Conservation (phyloP, 2,329 filamentous ascomycete species). For the Pseudogymnoascus sp. region DNA sequence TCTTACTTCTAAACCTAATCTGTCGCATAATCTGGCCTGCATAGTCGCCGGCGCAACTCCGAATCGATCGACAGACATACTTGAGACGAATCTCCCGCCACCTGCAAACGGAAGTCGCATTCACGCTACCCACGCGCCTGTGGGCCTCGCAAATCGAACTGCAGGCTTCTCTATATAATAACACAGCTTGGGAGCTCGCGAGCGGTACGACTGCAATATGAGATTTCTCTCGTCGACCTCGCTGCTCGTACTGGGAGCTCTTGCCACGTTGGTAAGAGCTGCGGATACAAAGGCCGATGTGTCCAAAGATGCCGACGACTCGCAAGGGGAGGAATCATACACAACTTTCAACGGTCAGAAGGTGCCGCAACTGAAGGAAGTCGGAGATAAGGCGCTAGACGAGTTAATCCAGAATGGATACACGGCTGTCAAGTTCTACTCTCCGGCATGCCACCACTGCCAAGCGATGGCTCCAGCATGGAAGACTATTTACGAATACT, state of each 20-base stretch:
- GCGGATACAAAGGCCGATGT: neutral
- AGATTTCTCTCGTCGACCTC: constrained; percentile 7
- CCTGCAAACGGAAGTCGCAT: neutral
- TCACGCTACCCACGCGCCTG: constrained; percentile 5
- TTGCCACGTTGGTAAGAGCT: constrained; percentile 7
- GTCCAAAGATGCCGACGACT: constrained; percentile 7
- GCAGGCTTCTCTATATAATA: neutral
- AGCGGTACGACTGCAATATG: constrained; percentile 8
- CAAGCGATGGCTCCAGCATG: constrained; percentile 67
- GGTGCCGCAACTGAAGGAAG: constrained; percentile 39
- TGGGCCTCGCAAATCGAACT: neutral
- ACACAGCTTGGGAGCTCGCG: neutral
- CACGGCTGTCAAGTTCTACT: constrained; percentile 47
- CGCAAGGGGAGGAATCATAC: constrained; percentile 12
- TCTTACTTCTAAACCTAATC: neutral
- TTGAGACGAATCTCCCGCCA: neutral
- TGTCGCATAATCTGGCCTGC: neutral
- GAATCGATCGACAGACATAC: neutral
- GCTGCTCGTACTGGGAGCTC: constrained; percentile 2
- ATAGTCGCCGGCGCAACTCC: neutral
- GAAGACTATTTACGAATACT: constrained; percentile 93
- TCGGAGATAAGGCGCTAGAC: constrained; percentile 33
- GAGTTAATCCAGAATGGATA: constrained; percentile 42
- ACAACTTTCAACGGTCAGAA: constrained; percentile 39
- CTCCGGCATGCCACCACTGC: constrained; percentile 34